Conservation (phyloP, 768 basidiomycete genomes). For the Mycena floridula region DNA sequence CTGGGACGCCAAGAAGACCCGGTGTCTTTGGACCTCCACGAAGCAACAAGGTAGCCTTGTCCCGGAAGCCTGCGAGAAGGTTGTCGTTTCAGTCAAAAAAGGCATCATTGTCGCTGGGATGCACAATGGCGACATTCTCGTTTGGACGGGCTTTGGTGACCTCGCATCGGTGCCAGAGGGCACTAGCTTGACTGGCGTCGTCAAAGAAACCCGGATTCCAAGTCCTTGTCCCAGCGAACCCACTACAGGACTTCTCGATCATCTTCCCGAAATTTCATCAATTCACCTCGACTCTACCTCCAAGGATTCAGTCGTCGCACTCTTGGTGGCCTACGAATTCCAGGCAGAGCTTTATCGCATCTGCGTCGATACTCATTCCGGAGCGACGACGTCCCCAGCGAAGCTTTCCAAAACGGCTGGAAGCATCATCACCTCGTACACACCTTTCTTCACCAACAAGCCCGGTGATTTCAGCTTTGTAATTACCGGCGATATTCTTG, state of each 20-base stretch:
- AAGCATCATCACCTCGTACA: conserved; percentile 43
- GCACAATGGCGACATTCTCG: conserved; percentile 48
- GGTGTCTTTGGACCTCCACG: conserved; percentile 62
- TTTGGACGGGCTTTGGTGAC: conserved; percentile 44
- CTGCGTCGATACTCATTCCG: conserved; percentile 25
- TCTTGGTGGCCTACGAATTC: conserved; percentile 49
- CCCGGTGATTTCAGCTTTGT: conserved; percentile 41
- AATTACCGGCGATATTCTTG: conserved; percentile 58
- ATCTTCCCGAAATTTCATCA: conserved; percentile 6
- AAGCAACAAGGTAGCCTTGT: conserved; percentile 24
- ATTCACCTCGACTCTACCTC: conserved; percentile 23
- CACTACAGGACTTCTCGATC: neutral
- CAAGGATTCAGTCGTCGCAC: conserved; percentile 26
- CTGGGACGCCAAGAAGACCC: conserved; percentile 54
- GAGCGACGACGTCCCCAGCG: conserved; percentile 36
- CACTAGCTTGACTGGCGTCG: neutral
- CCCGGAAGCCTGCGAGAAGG: conserved; percentile 45
- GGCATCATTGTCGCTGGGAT: conserved; percentile 45
- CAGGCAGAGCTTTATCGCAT: conserved; percentile 49
- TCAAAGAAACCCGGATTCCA: conserved; percentile 27
- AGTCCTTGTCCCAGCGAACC: conserved; percentile 20
- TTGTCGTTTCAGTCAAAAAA: conserved; percentile 36
- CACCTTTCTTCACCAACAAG: conserved; percentile 40
- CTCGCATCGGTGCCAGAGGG: conserved; percentile 10
- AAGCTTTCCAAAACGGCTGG: conserved; percentile 31